Evolutionary conservation across 2,329 filamentous ascomycete species (phyloP).

Genomic region (Xylaria sp.): DNA sequence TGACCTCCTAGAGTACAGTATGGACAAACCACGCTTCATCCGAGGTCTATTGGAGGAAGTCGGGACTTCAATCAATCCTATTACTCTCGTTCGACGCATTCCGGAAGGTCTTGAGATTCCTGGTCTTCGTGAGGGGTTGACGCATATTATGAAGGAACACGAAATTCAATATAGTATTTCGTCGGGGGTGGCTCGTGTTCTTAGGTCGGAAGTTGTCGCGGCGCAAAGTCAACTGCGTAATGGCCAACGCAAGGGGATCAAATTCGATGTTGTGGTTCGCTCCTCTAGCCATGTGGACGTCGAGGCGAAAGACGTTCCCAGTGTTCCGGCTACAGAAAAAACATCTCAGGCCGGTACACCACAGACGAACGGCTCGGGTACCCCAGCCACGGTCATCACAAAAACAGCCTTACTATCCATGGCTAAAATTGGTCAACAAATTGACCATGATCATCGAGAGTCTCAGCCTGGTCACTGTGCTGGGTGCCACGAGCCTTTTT

Average conservation of each 20-base stretch:
- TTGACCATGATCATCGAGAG: constrained; percentile 48
- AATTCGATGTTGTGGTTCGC: constrained; percentile 78
- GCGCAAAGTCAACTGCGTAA: constrained; percentile 84
- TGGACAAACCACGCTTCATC: constrained; percentile 98
- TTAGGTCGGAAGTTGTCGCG: constrained; percentile 85
- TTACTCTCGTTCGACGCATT: constrained; percentile 88
- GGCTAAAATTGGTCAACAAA: constrained; percentile 44
- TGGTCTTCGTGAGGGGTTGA: constrained; percentile 86
- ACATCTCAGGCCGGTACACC: constrained; percentile 39
- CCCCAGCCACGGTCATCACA: constrained; percentile 33
- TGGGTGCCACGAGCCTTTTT: constrained; percentile 66
- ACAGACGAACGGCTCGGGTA: constrained; percentile 41
- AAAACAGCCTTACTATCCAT: constrained; percentile 1
- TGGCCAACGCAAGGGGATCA: constrained; percentile 86
- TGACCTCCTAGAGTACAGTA: constrained; percentile 91
- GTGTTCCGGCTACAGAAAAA: constrained; percentile 38
- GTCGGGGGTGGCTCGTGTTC: constrained; percentile 85
- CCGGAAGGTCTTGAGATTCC: constrained; percentile 94
- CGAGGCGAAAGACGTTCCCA: constrained; percentile 54
- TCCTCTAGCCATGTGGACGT: constrained; percentile 57
- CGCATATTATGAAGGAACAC: constrained; percentile 92
- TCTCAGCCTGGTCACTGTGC: constrained; percentile 68
- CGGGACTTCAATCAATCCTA: constrained; percentile 91
- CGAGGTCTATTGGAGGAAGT: constrained; percentile 91
- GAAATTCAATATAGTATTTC: constrained; percentile 95